Base-by-base conservation (phyloP, 345 rosid genomes). In the Aquilaria malaccensis region DNA sequence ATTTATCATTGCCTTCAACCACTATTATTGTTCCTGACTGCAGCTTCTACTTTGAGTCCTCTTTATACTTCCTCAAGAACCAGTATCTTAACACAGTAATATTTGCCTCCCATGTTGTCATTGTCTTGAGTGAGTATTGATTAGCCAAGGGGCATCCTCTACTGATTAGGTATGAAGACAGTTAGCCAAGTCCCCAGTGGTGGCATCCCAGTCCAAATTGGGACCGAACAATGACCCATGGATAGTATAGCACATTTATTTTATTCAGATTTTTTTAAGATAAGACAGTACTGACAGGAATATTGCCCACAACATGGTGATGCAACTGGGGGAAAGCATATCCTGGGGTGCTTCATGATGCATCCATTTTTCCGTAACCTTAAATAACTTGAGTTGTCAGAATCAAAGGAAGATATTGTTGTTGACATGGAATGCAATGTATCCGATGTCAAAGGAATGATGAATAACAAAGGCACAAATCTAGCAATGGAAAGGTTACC, bases 351-450 rank as follows among this genome's bases (percentile, higher is more conserved):
- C 15, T 61, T 62, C 49, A 56, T 73, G 7, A 63, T 73, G 2
- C 81, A 81, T 13, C 82, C 79, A 7, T 81, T 65, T 60, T 78
- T 81, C 49, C 78, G 85, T 78, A 77, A 80, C 4, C 73, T 82
- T 0, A 47, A 78, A 56, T 65, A 80, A 9, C 33, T 70, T 0
- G 85, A 79, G 11, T 57, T 61, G 1, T 82, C 77, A 60, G 22
- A 22, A 22, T 4, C 37, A 6, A 52, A 9, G 4, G 62, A 7
- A 2, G 67, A 71, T 2, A 67, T 45, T 1, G 71, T 69, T 0
- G 0, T 1, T 1, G 29, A 6, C 72, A 10, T 79, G 83, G 83
- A 4, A 43, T 0, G 76, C 54, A 9, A 10, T 80, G 51, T 65
- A 59, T 51, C 81, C 84, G 2, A 2, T 56, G 0, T 60, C 67